Percentiles rank a stretch among this genome's conserved stretches.
Conservation (phyloP, 495 filamentous ascomycete species). For the Trichocladium uniseriatum region DNA sequence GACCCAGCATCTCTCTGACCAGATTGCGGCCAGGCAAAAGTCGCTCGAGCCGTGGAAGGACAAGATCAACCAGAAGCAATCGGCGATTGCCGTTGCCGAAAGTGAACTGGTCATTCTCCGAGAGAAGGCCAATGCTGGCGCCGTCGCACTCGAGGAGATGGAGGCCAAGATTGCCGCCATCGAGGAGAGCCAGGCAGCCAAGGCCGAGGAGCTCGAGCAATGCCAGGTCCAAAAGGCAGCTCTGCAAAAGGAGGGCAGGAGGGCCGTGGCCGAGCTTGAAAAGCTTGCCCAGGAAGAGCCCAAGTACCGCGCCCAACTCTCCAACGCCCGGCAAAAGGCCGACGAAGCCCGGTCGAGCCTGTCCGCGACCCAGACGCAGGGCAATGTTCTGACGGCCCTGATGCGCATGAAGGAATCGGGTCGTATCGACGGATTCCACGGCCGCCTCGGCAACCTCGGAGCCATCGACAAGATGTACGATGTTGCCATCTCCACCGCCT, state of each 20-base stretch:
- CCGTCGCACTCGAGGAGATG: conserved; percentile 74
- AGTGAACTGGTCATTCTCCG: conserved; percentile 85
- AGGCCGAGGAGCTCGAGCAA: conserved; percentile 65
- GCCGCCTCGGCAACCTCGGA: conserved; percentile 90
- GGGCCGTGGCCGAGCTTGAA: conserved; percentile 60
- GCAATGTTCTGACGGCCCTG: conserved; percentile 80
- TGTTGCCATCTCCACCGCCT: conserved; percentile 93
- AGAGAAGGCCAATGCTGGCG: conserved; percentile 79
- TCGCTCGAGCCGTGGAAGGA: conserved; percentile 92
- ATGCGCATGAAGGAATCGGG: conserved; percentile 95
- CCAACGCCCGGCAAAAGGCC: conserved; percentile 80
- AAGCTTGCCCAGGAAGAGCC: conserved; percentile 69
- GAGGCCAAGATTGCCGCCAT: conserved; percentile 67
- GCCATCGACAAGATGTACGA: conserved; percentile 91
- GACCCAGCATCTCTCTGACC: conserved; percentile 85
- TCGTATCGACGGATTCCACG: conserved; percentile 92
- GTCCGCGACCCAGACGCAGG: conserved; percentile 80
- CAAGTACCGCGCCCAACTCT: conserved; percentile 68
- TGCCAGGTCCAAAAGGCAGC: conserved; percentile 60
- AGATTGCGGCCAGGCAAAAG: conserved; percentile 88
- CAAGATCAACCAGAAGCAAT: conserved; percentile 92
- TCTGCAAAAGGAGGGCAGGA: conserved; percentile 64
- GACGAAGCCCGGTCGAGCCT: conserved; percentile 89
- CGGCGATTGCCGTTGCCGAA: conserved; percentile 84
- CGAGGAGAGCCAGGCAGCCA: conserved; percentile 56